These are phyloP conservation scores for Pythium utonaiense DNA, from an alignment of 352 stramenopile genomes.

Conservation along the genomic window DNA sequence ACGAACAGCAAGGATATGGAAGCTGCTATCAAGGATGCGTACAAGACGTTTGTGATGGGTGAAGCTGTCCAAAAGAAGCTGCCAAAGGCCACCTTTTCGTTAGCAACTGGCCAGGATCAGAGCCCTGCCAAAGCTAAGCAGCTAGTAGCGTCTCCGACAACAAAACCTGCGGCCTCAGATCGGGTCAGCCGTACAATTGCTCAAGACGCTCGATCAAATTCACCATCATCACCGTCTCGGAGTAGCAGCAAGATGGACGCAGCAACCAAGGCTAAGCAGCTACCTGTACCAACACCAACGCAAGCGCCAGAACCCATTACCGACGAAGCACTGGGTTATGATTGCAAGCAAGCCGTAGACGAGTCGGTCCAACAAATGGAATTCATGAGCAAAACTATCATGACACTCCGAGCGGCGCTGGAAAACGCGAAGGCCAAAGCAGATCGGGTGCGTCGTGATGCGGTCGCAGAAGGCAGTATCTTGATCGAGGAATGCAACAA, in stretches of 20 bases:
- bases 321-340: slow-evolving; percentile 58
- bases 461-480: slow-evolving; percentile 71
- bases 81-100: slow-evolving; percentile 23
- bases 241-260: neutral
- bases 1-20: too few species aligned
- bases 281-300: slow-evolving; percentile 4
- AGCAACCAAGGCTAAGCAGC: slow-evolving; percentile 2
- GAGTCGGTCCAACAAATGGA: slow-evolving; percentile 79
- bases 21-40: slow-evolving; percentile 73
- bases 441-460: slow-evolving; percentile 63
- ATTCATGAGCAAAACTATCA: slow-evolving; percentile 77
- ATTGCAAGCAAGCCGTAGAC: slow-evolving; percentile 72
- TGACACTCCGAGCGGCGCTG: slow-evolving; percentile 50
- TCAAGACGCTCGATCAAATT: neutral
- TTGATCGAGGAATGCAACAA: slow-evolving; percentile 82
- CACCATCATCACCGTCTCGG: slow-evolving; percentile 3
- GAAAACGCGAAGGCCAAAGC: slow-evolving; percentile 69
- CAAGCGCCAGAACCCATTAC: slow-evolving; percentile 6
- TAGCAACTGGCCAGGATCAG: neutral
- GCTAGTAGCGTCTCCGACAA: neutral
- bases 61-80: slow-evolving; percentile 63
- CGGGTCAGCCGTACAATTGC: neutral
- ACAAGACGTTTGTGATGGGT: slow-evolving; percentile 70
- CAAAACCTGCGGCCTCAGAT: neutral
- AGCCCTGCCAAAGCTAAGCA: slow-evolving; percentile 18